Evolutionary conservation across 345 rosid genomes (phyloP).

Genomic region (Boechera divaricarpa): DNA sequence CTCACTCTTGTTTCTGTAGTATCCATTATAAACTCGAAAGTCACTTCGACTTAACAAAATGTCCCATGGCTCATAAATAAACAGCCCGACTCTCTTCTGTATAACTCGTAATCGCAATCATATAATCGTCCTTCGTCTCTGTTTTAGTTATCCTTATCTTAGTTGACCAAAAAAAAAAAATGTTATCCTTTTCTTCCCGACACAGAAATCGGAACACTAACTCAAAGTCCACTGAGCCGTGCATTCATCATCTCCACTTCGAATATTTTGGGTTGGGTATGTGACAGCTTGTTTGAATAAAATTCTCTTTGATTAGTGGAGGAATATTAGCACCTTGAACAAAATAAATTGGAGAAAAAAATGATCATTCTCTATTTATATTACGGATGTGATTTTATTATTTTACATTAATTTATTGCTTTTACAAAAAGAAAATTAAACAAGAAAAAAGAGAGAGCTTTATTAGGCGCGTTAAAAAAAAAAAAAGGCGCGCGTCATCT

Average conservation of each 20-base stretch:
- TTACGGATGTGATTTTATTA: no score
- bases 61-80: constrained; percentile 31
- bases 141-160: neutral
- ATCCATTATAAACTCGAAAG: constrained; percentile 1
- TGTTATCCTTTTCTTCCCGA: neutral
- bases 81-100: neutral
- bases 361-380: neutral
- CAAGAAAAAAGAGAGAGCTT: neutral
- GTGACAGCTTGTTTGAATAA: neutral
- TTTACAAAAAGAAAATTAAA: no score
- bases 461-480: constrained; percentile 18
- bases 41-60: neutral
- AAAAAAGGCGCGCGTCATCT: constrained; percentile 39
- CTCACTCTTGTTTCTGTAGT: constrained; percentile 5
- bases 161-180: no score
- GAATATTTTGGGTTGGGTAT: neutral
- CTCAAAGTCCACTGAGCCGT: neutral
- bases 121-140: constrained; percentile 8
- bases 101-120: neutral
- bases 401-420: no score
- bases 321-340: neutral
- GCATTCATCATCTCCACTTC: constrained; percentile 2
- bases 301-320: neutral
- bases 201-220: neutral
- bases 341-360: neutral